These are phyloP conservation scores for Dalbergia oliveri DNA, from an alignment of 306 rosid species.

Conservation along the genomic window DNA sequence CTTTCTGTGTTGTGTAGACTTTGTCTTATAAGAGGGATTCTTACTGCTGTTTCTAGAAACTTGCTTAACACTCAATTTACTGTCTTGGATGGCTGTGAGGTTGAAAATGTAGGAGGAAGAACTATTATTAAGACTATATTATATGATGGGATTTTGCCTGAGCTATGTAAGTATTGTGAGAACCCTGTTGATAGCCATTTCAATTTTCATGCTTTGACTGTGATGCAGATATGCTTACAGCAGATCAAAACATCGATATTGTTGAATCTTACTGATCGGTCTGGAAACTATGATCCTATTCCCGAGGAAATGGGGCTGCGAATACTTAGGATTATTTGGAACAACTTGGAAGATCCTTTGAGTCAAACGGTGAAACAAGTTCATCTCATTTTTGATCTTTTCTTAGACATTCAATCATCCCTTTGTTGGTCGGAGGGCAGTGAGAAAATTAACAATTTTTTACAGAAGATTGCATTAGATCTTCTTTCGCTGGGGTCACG, in stretches of 20 bases:
- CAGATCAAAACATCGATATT: constrained; percentile 79
- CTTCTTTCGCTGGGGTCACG: constrained; percentile 85
- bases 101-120: constrained; percentile 30
- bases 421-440: constrained; percentile 77
- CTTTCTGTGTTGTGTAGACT: constrained; percentile 80
- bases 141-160: constrained; percentile 93
- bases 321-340: constrained; percentile 83
- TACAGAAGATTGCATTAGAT: constrained; percentile 75
- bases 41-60: constrained; percentile 82
- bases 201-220: constrained; percentile 91
- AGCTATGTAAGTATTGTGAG: constrained; percentile 89
- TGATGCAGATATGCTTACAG: constrained; percentile 96
- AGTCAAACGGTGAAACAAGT: constrained; percentile 98
- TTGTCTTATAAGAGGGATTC: constrained; percentile 91
- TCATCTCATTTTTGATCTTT: constrained; percentile 90
- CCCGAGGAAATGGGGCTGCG: constrained; percentile 86
- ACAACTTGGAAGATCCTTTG: constrained; percentile 93
- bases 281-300: constrained; percentile 67
- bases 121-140: constrained; percentile 67
- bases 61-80: constrained; percentile 73
- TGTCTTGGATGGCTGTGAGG: constrained; percentile 46
- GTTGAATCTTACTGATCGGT: constrained; percentile 60
- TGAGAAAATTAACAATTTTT: constrained; percentile 66
- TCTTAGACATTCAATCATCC: constrained; percentile 86
- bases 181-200: constrained; percentile 90